Conservation (phyloP, 257 asterid genomes). For the Ilex asprella region DNA sequence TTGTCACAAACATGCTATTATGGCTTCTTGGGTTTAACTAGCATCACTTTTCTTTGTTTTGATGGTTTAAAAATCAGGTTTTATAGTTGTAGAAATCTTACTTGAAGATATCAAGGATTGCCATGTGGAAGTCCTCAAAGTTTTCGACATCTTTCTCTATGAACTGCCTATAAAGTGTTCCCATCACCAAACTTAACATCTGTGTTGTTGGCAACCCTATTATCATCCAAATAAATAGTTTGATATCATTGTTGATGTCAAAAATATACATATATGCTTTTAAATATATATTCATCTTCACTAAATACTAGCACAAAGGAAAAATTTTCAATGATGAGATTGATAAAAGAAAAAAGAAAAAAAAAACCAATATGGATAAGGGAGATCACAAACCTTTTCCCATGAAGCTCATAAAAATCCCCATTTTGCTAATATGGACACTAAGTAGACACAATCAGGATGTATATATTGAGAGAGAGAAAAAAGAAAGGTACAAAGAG, state of each 20-base stretch:
- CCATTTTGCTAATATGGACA: constrained; percentile 38
- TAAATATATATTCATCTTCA: not conserved
- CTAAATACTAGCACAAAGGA: not conserved
- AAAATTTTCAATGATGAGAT: too few relatives aligned
- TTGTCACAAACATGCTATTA: too few relatives aligned
- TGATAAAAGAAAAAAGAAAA: not conserved
- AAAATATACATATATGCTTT: not conserved
- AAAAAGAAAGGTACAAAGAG: not conserved
- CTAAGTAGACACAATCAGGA: not conserved
- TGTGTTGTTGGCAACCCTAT: constrained; percentile 67
- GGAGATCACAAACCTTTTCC: constrained; percentile 47
- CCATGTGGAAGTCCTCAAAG: constrained; percentile 51
- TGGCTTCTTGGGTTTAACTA: too few relatives aligned
- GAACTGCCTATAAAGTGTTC: constrained; percentile 60
- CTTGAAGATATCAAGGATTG: constrained; percentile 75
- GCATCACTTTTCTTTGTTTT: too few relatives aligned
- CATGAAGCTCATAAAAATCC: constrained; percentile 61
- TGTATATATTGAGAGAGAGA: constrained; percentile 2
- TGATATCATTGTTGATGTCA: not conserved
- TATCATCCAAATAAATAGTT: not conserved
- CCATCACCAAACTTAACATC: constrained; percentile 51
- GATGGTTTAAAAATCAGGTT: not conserved
- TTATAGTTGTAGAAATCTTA: constrained; percentile 8
- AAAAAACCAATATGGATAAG: not conserved
- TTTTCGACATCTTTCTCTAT: constrained; percentile 38